Percentiles rank a stretch among this genome's conserved stretches.
phyloP scores from a whole-genome alignment of 306 rosid species.

The Gynostemma pentaphyllum region DNA sequence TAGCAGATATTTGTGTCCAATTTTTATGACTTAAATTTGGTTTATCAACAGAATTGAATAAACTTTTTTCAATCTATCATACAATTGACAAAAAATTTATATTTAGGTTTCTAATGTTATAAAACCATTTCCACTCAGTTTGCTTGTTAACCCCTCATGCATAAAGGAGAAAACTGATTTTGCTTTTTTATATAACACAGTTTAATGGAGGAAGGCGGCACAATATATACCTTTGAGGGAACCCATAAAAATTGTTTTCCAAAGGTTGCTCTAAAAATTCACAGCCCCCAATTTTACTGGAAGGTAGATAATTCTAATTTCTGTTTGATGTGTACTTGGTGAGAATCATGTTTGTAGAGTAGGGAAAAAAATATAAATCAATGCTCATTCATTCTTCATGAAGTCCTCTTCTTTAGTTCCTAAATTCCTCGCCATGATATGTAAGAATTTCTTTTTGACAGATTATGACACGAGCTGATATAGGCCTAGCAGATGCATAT shows the following conservation, averaged over 20 bases:
- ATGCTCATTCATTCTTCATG: neutral
- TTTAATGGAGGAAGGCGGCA: slow-evolving; percentile 79
- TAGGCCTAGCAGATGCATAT: slow-evolving; percentile 90
- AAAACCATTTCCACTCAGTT: too few species aligned
- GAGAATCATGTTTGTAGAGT: too few species aligned
- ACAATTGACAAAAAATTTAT: too few species aligned
- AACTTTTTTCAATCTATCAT: too few species aligned
- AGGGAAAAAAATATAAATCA: too few species aligned
- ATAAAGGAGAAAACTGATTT: too few species aligned
- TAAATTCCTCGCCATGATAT: neutral
- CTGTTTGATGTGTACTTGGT: neutral
- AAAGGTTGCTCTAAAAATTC: slow-evolving; percentile 44
- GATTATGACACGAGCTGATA: slow-evolving; percentile 80
- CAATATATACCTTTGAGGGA: slow-evolving; percentile 66
- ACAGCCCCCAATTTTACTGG: slow-evolving; percentile 83
- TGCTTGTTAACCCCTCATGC: too few species aligned
- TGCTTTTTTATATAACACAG: too few species aligned
- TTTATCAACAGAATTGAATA: too few species aligned
- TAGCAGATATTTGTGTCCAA: too few species aligned
- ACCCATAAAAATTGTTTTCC: slow-evolving; percentile 22
- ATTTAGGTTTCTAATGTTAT: too few species aligned
- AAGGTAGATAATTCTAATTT: slow-evolving; percentile 33
- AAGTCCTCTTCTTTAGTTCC: neutral
- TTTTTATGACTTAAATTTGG: too few species aligned
- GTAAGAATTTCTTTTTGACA: slow-evolving; percentile 14